These are phyloP conservation scores for Scopulariopsis brevicaulis DNA, from an alignment of 2,329 filamentous ascomycete genomes.

Conservation along the genomic window DNA sequence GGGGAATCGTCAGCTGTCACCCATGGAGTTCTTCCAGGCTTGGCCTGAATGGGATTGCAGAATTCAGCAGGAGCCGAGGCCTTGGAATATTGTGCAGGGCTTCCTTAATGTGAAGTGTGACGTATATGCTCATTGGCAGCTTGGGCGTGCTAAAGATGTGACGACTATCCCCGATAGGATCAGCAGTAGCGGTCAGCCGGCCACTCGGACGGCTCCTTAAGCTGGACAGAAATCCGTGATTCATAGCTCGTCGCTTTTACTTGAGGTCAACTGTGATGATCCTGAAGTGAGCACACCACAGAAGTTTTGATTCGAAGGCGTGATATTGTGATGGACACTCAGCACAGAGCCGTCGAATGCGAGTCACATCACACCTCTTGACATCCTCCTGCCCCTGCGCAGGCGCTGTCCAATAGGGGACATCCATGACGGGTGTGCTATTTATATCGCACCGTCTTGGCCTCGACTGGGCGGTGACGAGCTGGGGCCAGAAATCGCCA, in stretches of 20 bases:
- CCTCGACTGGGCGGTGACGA: not conserved
- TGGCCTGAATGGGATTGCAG: not conserved
- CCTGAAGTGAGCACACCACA: not conserved
- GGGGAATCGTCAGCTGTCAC: not conserved
- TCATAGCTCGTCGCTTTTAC: not conserved
- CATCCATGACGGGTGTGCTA: not conserved
- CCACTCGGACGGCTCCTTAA: not conserved
- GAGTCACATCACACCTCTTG: not conserved
- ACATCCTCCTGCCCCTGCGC: not conserved
- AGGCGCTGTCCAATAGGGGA: not conserved
- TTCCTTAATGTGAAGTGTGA: not conserved
- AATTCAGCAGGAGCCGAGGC: not conserved
- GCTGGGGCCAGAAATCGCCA: no score
- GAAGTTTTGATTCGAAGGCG: not conserved
- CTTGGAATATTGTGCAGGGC: not conserved
- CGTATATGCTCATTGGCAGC: not conserved
- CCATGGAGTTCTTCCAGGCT: not conserved
- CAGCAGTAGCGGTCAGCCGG: not conserved
- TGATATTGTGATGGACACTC: not conserved
- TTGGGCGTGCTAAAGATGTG: not conserved
- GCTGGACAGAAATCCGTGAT: not conserved
- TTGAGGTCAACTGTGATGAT: not conserved
- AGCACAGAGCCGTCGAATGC: not conserved
- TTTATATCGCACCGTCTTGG: not conserved
- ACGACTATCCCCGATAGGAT: conserved; percentile 3